Base-by-base conservation (phyloP, 352 stramenopile species). In the Globisporangium sylvaticum region DNA sequence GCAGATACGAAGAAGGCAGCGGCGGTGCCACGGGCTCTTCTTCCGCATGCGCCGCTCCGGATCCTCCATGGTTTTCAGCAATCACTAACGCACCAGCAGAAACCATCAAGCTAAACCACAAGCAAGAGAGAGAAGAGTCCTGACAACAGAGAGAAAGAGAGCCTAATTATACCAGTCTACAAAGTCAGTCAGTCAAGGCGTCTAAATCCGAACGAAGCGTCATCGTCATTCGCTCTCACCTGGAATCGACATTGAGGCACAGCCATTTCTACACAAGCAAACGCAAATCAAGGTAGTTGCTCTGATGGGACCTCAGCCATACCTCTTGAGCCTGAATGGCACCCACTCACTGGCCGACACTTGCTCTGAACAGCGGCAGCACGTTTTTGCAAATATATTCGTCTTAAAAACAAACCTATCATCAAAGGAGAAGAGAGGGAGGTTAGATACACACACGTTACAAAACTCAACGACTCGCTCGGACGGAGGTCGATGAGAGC, bases 51-150 rank as follows among this genome's bases (percentile, higher is more conserved):
- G 44, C 20, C 44, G 59, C 59, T 58, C 46, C 6, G 60, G 20
- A 10, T 62, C 63, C 55, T 63, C 29, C 55, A 64, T 68, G n/a
- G 39, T 48, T 1, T 48, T 48, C 39, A 48, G 39, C 15, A 7
- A 48, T 48, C 39, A 48, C 39, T 20, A 4, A 48, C 15, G 4
- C 39, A 8, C 34, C 15, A 48, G 15, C 15, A 48, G 39, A 7
- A 42, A 15, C 39, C 39, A 48, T 48, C 39, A 48, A 48, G n/a
- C 39, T 48, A 6, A 48, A n/a, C 4, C 4, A n/a, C 15, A n/a
- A 44, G 10, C 34, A 48, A 20, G 39, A 48, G 15, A 48, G 15
- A 18, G 15, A 48, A 20, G 14, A 48, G 15, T n/a, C 39, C 18
- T 48, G 39, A 7, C 39, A 48, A 48, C 14, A 48, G 7, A 48